These are phyloP conservation scores for Fusarium buxicola DNA, from an alignment of 2,329 filamentous ascomycete species.

Conservation along the genomic window DNA sequence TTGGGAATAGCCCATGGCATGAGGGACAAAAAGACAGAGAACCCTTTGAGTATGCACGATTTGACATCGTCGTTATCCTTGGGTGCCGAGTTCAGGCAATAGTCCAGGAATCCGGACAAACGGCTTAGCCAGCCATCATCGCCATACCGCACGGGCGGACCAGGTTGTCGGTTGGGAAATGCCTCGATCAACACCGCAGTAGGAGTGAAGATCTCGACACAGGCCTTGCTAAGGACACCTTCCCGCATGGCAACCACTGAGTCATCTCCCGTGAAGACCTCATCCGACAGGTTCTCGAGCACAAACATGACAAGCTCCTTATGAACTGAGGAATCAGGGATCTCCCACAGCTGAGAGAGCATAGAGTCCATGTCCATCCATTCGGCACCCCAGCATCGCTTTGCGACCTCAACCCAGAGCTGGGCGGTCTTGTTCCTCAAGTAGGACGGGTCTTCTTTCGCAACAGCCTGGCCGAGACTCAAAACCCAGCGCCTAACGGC, in stretches of 20 bases:
- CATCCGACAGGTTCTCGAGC: slow-evolving; percentile 91
- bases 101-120: slow-evolving; percentile 77
- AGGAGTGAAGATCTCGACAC: slow-evolving; percentile 94
- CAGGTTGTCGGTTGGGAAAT: slow-evolving; percentile 77
- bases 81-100: slow-evolving; percentile 75
- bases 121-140: slow-evolving; percentile 89
- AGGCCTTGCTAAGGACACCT: slow-evolving; percentile 84
- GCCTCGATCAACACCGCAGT: slow-evolving; percentile 77
- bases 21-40: slow-evolving; percentile 81
- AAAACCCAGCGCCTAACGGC: slow-evolving; percentile 82
- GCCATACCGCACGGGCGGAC: slow-evolving; percentile 77
- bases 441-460: slow-evolving; percentile 80
- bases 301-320: slow-evolving; percentile 91
- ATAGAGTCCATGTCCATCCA: slow-evolving; percentile 96
- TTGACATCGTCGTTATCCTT: slow-evolving; percentile 75
- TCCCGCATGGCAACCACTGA: slow-evolving; percentile 85
- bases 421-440: slow-evolving; percentile 94
- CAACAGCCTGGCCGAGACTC: slow-evolving; percentile 78
- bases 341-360: slow-evolving; percentile 85
- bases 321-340: slow-evolving; percentile 69
- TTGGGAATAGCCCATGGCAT: slow-evolving; percentile 91
- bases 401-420: slow-evolving; percentile 94
- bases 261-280: slow-evolving; percentile 93
- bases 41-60: slow-evolving; percentile 77
- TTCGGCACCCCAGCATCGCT: slow-evolving; percentile 89